phyloP scores from a whole-genome alignment of 495 filamentous ascomycete species.

The Aspergillus coremiiformis region DNA sequence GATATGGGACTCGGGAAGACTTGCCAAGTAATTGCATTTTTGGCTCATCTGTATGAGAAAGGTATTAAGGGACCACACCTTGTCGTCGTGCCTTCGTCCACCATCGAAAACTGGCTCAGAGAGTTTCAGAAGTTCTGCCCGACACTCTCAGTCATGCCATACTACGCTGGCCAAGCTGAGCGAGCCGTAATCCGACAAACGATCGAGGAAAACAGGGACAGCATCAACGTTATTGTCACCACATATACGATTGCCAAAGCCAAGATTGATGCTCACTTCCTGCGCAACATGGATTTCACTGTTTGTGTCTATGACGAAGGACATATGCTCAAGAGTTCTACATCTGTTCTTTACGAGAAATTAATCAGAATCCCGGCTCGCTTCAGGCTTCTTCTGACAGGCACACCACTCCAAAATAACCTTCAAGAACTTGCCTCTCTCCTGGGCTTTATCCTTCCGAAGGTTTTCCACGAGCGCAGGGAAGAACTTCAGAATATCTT shows the following conservation, averaged over 20 bases:
- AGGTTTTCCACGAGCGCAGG: conserved; percentile 63
- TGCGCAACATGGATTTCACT: conserved; percentile 53
- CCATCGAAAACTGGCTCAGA: conserved; percentile 87
- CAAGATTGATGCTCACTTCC: conserved; percentile 61
- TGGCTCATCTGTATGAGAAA: conserved; percentile 70
- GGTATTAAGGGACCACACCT: conserved; percentile 70
- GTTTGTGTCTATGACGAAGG: conserved; percentile 89
- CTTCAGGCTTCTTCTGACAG: conserved; percentile 82
- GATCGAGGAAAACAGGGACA: conserved; percentile 52
- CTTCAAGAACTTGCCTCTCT: conserved; percentile 83
- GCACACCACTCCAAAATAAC: conserved; percentile 94
- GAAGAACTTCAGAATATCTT: conserved; percentile 78
- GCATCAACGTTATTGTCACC: conserved; percentile 81
- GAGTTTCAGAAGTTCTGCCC: conserved; percentile 90
- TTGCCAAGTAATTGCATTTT: conserved; percentile 88
- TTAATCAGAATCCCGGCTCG: conserved; percentile 68
- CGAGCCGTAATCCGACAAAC: conserved; percentile 57
- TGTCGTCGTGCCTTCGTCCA: conserved; percentile 85
- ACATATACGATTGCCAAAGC: conserved; percentile 72
- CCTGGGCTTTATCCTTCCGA: conserved; percentile 83
- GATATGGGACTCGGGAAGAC: conserved; percentile 99
- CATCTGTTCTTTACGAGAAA: conserved; percentile 70
- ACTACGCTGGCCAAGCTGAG: conserved; percentile 63
- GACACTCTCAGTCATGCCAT: conserved; percentile 62
- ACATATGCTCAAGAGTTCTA: conserved; percentile 80